A percentile compares a stretch with the other conserved stretches of the same genome.
Conservation (phyloP, 208 protist genomes). For the Novymonas esmeraldas region DNA sequence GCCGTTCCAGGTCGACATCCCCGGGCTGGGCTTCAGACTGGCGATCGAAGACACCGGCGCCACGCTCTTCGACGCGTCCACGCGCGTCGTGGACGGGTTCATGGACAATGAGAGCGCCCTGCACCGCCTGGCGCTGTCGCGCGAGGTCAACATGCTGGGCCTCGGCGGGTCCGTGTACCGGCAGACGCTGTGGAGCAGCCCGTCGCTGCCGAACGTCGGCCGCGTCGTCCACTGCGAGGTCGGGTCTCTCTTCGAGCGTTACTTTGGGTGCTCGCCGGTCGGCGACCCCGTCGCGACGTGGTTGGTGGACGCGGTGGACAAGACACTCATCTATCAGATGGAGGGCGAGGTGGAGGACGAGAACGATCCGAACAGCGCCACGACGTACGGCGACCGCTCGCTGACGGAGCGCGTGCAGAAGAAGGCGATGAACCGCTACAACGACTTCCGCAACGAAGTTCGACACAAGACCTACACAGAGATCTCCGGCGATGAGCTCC, state of each 20-base stretch:
- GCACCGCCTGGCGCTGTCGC: slow-evolving; percentile 65
- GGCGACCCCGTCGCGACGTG: slow-evolving; percentile 73
- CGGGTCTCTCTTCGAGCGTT: slow-evolving; percentile 62
- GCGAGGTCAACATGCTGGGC: slow-evolving; percentile 87
- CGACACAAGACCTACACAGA: slow-evolving; percentile 86
- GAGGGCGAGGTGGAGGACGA: slow-evolving; percentile 90
- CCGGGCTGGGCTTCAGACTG: slow-evolving; percentile 59
- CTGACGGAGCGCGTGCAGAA: slow-evolving; percentile 86
- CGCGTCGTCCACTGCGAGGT: slow-evolving; percentile 49
- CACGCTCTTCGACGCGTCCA: slow-evolving; percentile 54
- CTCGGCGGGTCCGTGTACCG: slow-evolving; percentile 82
- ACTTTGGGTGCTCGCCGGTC: slow-evolving; percentile 68
- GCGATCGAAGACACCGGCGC: slow-evolving; percentile 63
- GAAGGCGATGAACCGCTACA: slow-evolving; percentile 92
- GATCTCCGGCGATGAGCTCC: slow-evolving; percentile 64
- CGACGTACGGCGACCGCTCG: slow-evolving; percentile 80
- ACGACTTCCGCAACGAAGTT: slow-evolving; percentile 82
- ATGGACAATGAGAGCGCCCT: slow-evolving; percentile 86
- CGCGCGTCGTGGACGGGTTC: slow-evolving; percentile 74
- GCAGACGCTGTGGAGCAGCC: slow-evolving; percentile 78
- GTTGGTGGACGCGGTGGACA: slow-evolving; percentile 70
- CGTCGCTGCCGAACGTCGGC: slow-evolving; percentile 69
- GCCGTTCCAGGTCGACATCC: slow-evolving; percentile 59
- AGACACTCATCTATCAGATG: slow-evolving; percentile 83
- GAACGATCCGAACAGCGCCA: slow-evolving; percentile 89